Percentiles rank a stretch among this genome's conserved stretches.
These are phyloP conservation scores for Russula sp. DNA, from an alignment of 768 basidiomycete genomes.

Conservation along the genomic window DNA sequence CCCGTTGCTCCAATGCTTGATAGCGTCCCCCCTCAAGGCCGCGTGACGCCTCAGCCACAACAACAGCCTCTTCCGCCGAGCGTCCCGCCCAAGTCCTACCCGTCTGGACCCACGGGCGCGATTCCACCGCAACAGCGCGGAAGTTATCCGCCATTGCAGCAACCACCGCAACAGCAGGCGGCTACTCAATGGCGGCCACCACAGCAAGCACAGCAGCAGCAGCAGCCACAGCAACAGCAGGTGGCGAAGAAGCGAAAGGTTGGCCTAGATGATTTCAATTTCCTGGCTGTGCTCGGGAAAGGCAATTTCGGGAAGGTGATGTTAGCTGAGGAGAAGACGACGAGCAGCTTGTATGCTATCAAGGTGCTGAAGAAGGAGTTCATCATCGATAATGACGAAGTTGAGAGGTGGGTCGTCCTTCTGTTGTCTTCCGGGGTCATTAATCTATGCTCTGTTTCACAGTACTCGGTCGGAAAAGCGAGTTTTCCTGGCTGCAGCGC, in stretches of 20 bases:
- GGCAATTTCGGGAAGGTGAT: constrained; percentile 99
- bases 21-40: constrained; percentile 7
- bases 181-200: constrained; percentile 32
- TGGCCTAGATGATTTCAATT: constrained; percentile 97
- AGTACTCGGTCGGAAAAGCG: constrained; percentile 99
- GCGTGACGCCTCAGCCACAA: constrained; percentile 15
- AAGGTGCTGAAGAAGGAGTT: constrained; percentile 99
- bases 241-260: constrained; percentile 66
- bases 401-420: constrained; percentile 70
- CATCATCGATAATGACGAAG: constrained; percentile 99
- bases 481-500: constrained; percentile 94
- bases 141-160: constrained; percentile 8
- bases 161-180: constrained; percentile 25
- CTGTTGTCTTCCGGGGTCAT: not conserved
- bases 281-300: constrained; percentile 96
- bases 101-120: not conserved
- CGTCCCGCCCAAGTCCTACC: constrained; percentile 19
- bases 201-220: constrained; percentile 33
- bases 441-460: constrained; percentile 2
- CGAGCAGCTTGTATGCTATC: constrained; percentile 89
- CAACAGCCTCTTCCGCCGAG: constrained; percentile 21
- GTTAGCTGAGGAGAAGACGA: constrained; percentile 97
- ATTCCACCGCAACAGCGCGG: constrained; percentile 13
- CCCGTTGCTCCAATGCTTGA: constrained; percentile 8
- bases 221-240: constrained; percentile 37